These are phyloP conservation scores for Xylariaceae sp. DNA, from an alignment of 2,329 filamentous ascomycete genomes.

Conservation along the genomic window DNA sequence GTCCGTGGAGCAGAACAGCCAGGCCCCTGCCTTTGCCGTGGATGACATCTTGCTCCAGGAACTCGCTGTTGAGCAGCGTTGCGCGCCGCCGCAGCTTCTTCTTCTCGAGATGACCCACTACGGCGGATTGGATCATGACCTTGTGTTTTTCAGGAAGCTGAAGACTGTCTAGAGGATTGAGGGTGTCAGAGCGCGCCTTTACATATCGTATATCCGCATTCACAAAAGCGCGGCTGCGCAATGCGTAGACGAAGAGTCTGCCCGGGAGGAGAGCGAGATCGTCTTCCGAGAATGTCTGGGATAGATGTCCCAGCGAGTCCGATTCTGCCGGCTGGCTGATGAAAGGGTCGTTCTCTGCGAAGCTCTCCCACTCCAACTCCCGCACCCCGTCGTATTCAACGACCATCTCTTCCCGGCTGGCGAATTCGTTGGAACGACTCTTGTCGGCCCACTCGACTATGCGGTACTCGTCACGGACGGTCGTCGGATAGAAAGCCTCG, in stretches of 20 bases:
- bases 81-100: slow-evolving; percentile 19
- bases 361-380: slow-evolving; percentile 16
- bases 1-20: slow-evolving; percentile 17
- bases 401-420: slow-evolving; percentile 13
- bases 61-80: slow-evolving; percentile 16
- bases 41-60: slow-evolving; percentile 18
- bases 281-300: slow-evolving; percentile 10
- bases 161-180: slow-evolving; percentile 16
- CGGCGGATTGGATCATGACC: slow-evolving; percentile 18
- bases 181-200: slow-evolving; percentile 13
- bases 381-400: slow-evolving; percentile 16
- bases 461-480: slow-evolving; percentile 14
- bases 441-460: slow-evolving; percentile 18
- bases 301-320: slow-evolving; percentile 5
- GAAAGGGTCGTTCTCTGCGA: slow-evolving; percentile 13
- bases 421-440: slow-evolving; percentile 7
- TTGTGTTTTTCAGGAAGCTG: slow-evolving; percentile 20
- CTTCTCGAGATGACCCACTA: slow-evolving; percentile 20
- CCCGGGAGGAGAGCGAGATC: slow-evolving; percentile 17
- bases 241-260: slow-evolving; percentile 17
- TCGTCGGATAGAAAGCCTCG: slow-evolving; percentile 14
- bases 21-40: slow-evolving; percentile 17
- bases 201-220: slow-evolving; percentile 16
- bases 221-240: slow-evolving; percentile 17
- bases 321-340: slow-evolving; percentile 5